Conservation (phyloP, 345 rosid genomes). For the Populus ilicifolia region DNA sequence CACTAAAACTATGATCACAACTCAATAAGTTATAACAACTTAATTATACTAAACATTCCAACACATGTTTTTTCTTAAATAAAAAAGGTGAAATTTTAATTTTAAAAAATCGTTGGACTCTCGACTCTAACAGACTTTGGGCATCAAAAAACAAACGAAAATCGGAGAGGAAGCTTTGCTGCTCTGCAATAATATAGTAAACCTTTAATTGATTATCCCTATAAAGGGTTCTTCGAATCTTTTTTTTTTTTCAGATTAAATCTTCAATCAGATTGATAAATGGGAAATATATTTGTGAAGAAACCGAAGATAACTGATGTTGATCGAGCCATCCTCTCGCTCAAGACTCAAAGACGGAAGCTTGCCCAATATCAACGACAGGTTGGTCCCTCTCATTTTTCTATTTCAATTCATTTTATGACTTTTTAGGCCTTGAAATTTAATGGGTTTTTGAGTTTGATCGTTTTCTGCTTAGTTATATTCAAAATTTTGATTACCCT, state of each 20-base stretch:
- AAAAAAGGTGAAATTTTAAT: not conserved
- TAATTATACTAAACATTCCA: too few species aligned
- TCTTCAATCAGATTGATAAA: constrained; percentile 10
- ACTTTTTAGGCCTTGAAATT: not conserved
- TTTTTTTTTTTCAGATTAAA: not conserved
- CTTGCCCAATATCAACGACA: constrained; percentile 84
- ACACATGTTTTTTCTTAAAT: not conserved
- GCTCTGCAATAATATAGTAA: not conserved
- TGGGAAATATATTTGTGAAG: constrained; percentile 94
- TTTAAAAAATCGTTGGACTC: not conserved
- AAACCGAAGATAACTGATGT: constrained; percentile 92
- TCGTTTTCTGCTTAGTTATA: not conserved
- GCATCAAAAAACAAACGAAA: not conserved
- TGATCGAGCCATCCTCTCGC: constrained; percentile 87
- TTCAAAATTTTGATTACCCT: not conserved
- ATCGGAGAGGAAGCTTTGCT: not conserved
- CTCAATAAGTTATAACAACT: too few species aligned
- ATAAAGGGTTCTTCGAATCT: not conserved
- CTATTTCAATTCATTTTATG: not conserved
- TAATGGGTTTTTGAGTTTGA: not conserved
- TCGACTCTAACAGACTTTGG: not conserved
- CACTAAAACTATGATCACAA: too few species aligned
- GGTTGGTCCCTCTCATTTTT: constrained; percentile 33
- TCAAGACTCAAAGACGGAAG: constrained; percentile 94
- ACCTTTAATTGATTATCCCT: not conserved